These are phyloP conservation scores for Quercus agrifolia DNA, from an alignment of 306 rosid genomes.

Conservation along the genomic window DNA sequence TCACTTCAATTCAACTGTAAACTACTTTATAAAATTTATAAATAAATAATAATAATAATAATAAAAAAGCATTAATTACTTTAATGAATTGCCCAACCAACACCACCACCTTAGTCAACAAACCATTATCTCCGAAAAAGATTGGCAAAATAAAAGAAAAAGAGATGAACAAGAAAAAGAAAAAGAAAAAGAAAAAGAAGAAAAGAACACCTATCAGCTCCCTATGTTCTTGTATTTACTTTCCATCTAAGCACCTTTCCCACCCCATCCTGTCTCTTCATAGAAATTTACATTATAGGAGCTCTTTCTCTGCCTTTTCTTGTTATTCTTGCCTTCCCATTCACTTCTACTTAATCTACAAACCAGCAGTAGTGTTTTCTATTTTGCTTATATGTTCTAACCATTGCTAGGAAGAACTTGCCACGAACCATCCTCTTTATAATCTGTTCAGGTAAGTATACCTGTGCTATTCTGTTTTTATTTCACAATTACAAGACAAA, in stretches of 20 bases:
- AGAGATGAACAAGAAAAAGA: slow-evolving; percentile 12
- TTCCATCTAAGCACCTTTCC: slow-evolving; percentile 40
- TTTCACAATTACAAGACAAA: not conserved
- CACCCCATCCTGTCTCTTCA: slow-evolving; percentile 32
- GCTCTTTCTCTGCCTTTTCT: slow-evolving; percentile 18
- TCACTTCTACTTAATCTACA: slow-evolving; percentile 10
- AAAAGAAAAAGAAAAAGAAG: slow-evolving; percentile 21
- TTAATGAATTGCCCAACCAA: slow-evolving; percentile 60
- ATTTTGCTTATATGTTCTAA: slow-evolving; percentile 19
- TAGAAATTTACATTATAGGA: slow-evolving; percentile 20
- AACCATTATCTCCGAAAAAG: slow-evolving; percentile 50
- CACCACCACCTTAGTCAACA: slow-evolving; percentile 52
- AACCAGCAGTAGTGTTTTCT: slow-evolving; percentile 17
- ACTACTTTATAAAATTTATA: slow-evolving; percentile 17
- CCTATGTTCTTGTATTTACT: slow-evolving; percentile 37
- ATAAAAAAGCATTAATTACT: slow-evolving; percentile 42
- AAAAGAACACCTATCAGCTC: slow-evolving; percentile 29
- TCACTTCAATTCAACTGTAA: slow-evolving; percentile 15
- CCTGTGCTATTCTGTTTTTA: not conserved
- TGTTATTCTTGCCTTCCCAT: slow-evolving; percentile 13
- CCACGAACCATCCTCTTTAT: slow-evolving; percentile 6
- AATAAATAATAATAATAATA: not conserved
- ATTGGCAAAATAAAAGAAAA: slow-evolving; percentile 34
- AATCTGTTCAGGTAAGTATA: slow-evolving; percentile 23
- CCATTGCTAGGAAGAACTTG: slow-evolving; percentile 8